Conservation (phyloP, 306 rosid genomes). For the Ochetophila trinervis region DNA sequence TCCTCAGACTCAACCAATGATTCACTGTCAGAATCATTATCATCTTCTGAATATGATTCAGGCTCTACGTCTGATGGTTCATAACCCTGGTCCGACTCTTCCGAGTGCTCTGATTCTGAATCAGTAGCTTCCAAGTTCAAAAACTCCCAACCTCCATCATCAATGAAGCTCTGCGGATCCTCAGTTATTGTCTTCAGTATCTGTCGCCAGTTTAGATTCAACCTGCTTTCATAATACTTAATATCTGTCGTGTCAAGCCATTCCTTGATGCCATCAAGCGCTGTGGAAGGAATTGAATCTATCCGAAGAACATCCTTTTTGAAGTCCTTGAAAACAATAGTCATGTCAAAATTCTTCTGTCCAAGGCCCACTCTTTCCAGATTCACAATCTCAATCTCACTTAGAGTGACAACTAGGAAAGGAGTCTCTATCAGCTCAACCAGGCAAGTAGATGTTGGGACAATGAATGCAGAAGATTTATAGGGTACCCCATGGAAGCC, state of each 20-base stretch:
- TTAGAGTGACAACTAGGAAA: constrained; percentile 76
- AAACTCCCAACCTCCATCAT: constrained; percentile 97
- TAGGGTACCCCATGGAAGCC: constrained; percentile 96
- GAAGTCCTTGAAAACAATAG: constrained; percentile 88
- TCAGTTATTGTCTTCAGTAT: constrained; percentile 92
- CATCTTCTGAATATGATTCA: constrained; percentile 87
- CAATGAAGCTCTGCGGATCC: constrained; percentile 88
- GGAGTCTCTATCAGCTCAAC: constrained; percentile 93
- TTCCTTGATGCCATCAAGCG: constrained; percentile 93
- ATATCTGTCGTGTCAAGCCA: constrained; percentile 95
- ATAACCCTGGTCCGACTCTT: constrained; percentile 89
- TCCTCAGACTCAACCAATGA: constrained; percentile 89
- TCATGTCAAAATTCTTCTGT: constrained; percentile 96
- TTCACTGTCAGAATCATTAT: constrained; percentile 69
- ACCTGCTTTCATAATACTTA: constrained; percentile 91
- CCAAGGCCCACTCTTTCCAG: constrained; percentile 97
- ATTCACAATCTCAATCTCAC: constrained; percentile 95
- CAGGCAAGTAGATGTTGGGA: constrained; percentile 83
- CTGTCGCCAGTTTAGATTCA: constrained; percentile 93
- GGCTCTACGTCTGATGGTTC: constrained; percentile 82
- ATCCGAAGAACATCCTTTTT: constrained; percentile 88
- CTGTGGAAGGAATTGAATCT: constrained; percentile 81
- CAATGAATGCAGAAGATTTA: constrained; percentile 84
- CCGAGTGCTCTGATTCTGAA: constrained; percentile 77
- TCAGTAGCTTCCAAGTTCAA: constrained; percentile 89